Percentiles rank a stretch among this genome's conserved stretches.
These are phyloP conservation scores for Ogataea ramenticola DNA, from an alignment of 805 yeast species.

Conservation along the genomic window DNA sequence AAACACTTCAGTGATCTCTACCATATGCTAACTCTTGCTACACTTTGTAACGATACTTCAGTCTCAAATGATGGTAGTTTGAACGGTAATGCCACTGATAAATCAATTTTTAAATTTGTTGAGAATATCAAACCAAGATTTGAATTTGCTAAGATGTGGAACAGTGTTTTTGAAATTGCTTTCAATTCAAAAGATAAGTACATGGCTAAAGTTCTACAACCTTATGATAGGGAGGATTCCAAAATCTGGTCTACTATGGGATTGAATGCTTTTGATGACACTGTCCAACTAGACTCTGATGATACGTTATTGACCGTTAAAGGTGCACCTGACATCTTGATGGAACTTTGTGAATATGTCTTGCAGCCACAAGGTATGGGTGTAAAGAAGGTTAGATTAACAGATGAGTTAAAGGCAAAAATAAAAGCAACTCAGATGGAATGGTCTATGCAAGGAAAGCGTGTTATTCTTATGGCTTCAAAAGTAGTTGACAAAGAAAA, in stretches of 20 bases:
- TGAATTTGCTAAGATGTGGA: conserved; percentile 13
- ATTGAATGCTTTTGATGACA: background rate
- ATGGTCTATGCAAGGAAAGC: conserved; percentile 32
- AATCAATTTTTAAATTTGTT: conserved; percentile 33
- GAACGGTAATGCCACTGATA: conserved; percentile 43
- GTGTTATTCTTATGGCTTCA: conserved; percentile 26
- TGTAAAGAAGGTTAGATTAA: conserved; percentile 9
- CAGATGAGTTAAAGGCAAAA: conserved; percentile 12
- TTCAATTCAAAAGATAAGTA: conserved; percentile 42
- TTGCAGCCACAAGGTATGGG: conserved; percentile 1
- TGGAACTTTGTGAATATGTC: conserved; percentile 21
- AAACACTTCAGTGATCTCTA: conserved; percentile 21
- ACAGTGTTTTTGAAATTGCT: conserved; percentile 23
- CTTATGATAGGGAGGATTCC: conserved; percentile 19
- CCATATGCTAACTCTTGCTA: conserved; percentile 26
- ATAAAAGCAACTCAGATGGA: conserved; percentile 22
- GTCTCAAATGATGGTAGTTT: conserved; percentile 15
- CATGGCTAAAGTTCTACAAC: conserved; percentile 27
- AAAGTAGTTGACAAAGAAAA: conserved; percentile 16
- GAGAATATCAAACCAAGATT: conserved; percentile 13
- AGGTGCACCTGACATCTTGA: conserved; percentile 41
- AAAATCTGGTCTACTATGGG: background rate
- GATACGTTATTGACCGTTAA: conserved; percentile 7
- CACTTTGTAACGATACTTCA: background rate
- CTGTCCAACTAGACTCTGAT: background rate